Conservation (phyloP, 2,329 filamentous ascomycete genomes). For the Cercospora canescens region DNA sequence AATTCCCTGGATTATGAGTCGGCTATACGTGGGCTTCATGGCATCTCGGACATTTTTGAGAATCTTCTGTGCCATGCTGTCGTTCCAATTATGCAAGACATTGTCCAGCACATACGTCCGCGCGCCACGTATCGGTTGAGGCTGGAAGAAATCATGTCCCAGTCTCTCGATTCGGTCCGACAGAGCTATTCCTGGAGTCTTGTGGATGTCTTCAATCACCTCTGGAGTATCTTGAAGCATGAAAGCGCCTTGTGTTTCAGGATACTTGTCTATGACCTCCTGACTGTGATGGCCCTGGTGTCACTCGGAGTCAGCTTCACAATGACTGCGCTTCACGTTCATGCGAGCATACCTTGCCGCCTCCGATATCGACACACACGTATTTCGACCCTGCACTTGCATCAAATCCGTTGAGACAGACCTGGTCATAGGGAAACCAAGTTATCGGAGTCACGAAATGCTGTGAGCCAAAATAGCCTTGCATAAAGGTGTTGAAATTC, state of each 20-base stretch:
- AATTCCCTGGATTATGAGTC: not conserved
- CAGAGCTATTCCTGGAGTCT: not conserved
- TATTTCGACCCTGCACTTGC: slow-evolving; percentile 18
- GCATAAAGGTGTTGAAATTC: slow-evolving; percentile 24
- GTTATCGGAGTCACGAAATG: not conserved
- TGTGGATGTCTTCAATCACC: slow-evolving; percentile 8
- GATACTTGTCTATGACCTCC: slow-evolving; percentile 11
- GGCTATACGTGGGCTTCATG: not conserved
- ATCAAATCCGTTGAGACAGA: slow-evolving; percentile 18
- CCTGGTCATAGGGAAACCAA: slow-evolving; percentile 21
- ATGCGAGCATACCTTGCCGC: slow-evolving; percentile 13
- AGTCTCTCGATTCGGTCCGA: slow-evolving; percentile 8
- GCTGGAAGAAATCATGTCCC: slow-evolving; percentile 16
- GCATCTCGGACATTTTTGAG: not conserved
- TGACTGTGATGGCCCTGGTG: slow-evolving; percentile 13
- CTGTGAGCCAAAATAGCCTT: slow-evolving; percentile 18
- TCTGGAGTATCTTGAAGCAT: slow-evolving; percentile 17
- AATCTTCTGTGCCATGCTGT: not conserved
- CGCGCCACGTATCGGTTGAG: slow-evolving; percentile 12
- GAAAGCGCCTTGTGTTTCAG: slow-evolving; percentile 12
- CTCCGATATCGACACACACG: slow-evolving; percentile 22
- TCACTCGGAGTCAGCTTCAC: not conserved
- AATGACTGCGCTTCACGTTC: not conserved
- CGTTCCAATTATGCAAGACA: no score
- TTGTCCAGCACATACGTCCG: slow-evolving; percentile 12